Percentiles rank a stretch among this genome's conserved stretches.
phyloP scores from a whole-genome alignment of 129 eudicot species.

The Escallonia herrerae region DNA sequence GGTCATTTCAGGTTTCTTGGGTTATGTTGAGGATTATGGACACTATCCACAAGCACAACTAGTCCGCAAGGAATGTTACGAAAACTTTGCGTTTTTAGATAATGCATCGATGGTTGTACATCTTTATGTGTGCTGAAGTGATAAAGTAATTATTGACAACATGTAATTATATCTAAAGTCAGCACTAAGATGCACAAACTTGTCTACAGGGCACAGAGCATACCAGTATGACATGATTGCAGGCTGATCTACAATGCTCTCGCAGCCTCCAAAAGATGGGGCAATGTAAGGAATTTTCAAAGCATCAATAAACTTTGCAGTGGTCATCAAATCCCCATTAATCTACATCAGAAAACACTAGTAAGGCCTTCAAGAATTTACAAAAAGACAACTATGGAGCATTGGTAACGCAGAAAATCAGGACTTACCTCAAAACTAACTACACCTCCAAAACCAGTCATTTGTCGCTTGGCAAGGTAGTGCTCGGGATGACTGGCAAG shows the following conservation, averaged over 20 bases:
- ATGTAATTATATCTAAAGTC: background rate
- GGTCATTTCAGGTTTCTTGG: too few species aligned
- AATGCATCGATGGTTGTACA: too few species aligned
- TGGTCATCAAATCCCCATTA: constrained; percentile 9
- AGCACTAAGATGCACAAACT: background rate
- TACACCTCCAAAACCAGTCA: constrained; percentile 15
- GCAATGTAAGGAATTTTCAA: constrained; percentile 13
- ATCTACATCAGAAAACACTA: constrained; percentile 1
- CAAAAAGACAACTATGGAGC: background rate
- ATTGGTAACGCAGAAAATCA: background rate
- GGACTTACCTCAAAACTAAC: constrained; percentile 13
- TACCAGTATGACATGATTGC: constrained; percentile 20
- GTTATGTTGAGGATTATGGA: too few species aligned
- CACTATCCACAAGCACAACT: too few species aligned
- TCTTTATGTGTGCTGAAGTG: too few species aligned
- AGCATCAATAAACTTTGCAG: constrained; percentile 10
- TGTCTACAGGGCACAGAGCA: background rate
- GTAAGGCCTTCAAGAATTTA: background rate
- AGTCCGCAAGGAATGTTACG: too few species aligned
- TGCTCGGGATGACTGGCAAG: constrained; percentile 13
- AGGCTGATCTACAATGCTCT: constrained; percentile 16
- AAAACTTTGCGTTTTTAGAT: too few species aligned
- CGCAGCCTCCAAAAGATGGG: constrained; percentile 18
- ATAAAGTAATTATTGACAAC: background rate
- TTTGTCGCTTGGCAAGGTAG: constrained; percentile 5